These are phyloP conservation scores for Chytridium lagenaria DNA, from an alignment of 371 early-diverging fungal genomes.

Conservation along the genomic window DNA sequence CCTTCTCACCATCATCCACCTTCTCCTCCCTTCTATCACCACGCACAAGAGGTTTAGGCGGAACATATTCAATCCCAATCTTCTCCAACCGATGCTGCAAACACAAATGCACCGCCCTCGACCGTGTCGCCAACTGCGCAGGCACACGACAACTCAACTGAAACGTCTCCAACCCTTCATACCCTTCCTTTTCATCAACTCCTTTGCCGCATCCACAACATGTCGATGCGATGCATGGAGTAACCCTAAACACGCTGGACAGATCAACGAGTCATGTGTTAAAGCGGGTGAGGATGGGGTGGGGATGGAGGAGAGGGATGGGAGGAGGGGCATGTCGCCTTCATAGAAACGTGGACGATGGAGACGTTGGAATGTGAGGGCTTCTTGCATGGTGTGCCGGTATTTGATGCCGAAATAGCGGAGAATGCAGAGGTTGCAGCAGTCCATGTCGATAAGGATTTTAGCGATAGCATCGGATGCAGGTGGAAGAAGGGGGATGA, in stretches of 20 bases:
- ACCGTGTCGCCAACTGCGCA: conserved; percentile 40
- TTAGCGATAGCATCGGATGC: not conserved
- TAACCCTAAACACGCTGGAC: not conserved
- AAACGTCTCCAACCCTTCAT: conserved; percentile 23
- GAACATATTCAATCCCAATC: not conserved
- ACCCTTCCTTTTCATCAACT: not conserved
- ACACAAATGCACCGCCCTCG: conserved; percentile 24
- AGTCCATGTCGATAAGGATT: not conserved
- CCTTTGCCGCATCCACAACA: not conserved
- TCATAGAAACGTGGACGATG: not conserved
- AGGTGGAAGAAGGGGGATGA: not conserved
- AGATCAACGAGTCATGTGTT: not conserved
- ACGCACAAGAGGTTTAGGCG: not conserved
- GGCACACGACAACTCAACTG: conserved; percentile 42
- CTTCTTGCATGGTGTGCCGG: not conserved
- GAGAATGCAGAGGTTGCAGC: not conserved
- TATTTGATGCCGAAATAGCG: conserved; percentile 1
- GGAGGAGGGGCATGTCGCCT: no score
- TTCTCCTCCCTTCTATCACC: not conserved
- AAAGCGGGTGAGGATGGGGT: not conserved
- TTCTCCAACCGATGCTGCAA: conserved; percentile 15
- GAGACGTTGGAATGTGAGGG: not conserved
- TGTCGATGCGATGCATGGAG: not conserved
- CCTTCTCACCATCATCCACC: not conserved
- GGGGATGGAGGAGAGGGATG: not conserved